These are phyloP conservation scores for Candida namnaoensis DNA, from an alignment of 805 yeast species.

Conservation along the genomic window DNA sequence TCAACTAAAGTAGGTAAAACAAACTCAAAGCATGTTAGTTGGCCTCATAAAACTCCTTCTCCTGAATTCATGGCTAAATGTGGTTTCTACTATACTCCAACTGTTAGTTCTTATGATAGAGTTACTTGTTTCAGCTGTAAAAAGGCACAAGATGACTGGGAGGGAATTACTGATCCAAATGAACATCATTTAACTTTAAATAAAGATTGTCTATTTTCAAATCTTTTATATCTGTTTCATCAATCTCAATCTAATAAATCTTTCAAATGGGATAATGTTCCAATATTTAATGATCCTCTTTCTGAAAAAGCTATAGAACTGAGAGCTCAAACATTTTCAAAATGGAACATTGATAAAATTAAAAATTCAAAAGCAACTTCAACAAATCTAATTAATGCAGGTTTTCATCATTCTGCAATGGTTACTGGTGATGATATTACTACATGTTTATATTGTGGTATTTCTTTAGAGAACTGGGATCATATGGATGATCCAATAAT, in stretches of 20 bases:
- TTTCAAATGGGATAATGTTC: conserved; percentile 11
- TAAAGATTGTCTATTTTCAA: conserved; percentile 24
- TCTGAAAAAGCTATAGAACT: conserved; percentile 20
- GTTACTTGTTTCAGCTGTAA: conserved; percentile 52
- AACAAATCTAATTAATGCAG: conserved; percentile 43
- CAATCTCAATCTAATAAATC: conserved; percentile 10
- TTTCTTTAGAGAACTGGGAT: conserved; percentile 68
- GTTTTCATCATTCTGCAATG: conserved; percentile 52
- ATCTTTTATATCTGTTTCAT: conserved; percentile 15
- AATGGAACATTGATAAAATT: conserved; percentile 39
- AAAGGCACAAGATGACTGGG: conserved; percentile 53
- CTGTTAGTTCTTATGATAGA: conserved; percentile 37
- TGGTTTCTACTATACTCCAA: conserved; percentile 61
- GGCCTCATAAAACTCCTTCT: conserved; percentile 20
- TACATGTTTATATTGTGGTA: conserved; percentile 56
- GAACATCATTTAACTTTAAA: conserved; percentile 31
- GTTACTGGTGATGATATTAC: conserved; percentile 43
- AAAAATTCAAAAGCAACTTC: conserved; percentile 30
- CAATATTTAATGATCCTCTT: conserved; percentile 25
- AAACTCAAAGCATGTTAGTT: conserved; percentile 3
- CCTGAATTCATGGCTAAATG: conserved; percentile 37
- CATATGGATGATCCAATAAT: conserved; percentile 49
- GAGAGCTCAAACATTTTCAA: conserved; percentile 30
- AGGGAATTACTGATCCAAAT: conserved; percentile 35
- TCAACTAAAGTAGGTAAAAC: neutral